Conservation (phyloP, 805 yeast genomes). For the Maudiozyma pseudohumilis region DNA sequence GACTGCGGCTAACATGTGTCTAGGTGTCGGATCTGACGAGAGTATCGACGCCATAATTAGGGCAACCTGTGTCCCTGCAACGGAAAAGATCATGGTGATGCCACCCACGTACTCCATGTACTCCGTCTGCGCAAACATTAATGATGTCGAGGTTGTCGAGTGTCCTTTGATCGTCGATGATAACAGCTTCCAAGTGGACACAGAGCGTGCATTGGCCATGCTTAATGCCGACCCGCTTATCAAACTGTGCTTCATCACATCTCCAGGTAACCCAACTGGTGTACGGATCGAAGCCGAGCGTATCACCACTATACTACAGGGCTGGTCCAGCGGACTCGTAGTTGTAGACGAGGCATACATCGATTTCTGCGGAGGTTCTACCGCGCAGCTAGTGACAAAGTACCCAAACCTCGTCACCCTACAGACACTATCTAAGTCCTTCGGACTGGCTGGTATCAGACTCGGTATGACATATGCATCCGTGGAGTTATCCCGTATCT, state of each 20-base stretch:
- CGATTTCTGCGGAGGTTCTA: constrained; percentile 73
- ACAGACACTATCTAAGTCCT: constrained; percentile 89
- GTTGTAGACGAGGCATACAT: constrained; percentile 93
- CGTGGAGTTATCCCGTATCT: constrained; percentile 47
- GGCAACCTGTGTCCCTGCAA: constrained; percentile 72
- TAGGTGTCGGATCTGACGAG: constrained; percentile 98
- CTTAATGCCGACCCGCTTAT: constrained; percentile 49
- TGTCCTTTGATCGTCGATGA: constrained; percentile 56
- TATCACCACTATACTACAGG: constrained; percentile 39
- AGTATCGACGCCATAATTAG: constrained; percentile 83
- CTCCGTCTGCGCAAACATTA: constrained; percentile 78
- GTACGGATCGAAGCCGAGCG: constrained; percentile 42
- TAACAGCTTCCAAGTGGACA: constrained; percentile 53
- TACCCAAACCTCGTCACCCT: constrained; percentile 77
- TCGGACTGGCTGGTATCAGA: constrained; percentile 93
- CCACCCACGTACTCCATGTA: constrained; percentile 99
- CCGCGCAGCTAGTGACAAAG: constrained; percentile 68
- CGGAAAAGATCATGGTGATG: constrained; percentile 71
- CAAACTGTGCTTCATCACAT: constrained; percentile 73
- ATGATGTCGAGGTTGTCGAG: constrained; percentile 69
- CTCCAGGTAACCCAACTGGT: constrained; percentile 97
- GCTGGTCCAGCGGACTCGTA: constrained; percentile 63
- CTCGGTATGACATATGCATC: constrained; percentile 71
- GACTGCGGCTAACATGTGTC: constrained; percentile 61
- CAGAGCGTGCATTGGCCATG: constrained; percentile 42